These are phyloP conservation scores for Sporothrix sp. DNA, from an alignment of 2,329 filamentous ascomycete genomes.

Conservation along the genomic window DNA sequence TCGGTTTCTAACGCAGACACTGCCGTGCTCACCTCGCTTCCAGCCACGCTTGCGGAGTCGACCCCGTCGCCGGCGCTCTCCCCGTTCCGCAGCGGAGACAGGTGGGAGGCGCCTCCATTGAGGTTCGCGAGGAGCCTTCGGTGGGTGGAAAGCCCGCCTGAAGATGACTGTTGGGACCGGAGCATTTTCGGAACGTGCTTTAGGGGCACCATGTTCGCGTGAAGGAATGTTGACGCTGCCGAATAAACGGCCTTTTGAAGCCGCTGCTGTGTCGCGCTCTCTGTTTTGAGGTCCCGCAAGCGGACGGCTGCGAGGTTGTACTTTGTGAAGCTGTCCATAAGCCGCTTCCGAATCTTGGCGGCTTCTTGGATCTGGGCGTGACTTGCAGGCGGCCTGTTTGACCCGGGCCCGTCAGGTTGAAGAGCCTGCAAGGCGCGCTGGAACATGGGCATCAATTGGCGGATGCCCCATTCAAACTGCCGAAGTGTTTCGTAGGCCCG, in stretches of 20 bases:
- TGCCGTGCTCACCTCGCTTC: constrained; percentile 42
- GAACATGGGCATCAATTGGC: constrained; percentile 70
- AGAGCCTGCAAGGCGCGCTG: constrained; percentile 65
- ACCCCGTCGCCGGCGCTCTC: constrained; percentile 33
- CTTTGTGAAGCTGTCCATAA: constrained; percentile 82
- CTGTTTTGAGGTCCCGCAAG: constrained; percentile 66
- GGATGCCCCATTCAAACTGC: constrained; percentile 82
- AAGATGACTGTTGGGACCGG: constrained; percentile 30
- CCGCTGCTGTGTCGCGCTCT: constrained; percentile 60
- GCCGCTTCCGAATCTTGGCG: constrained; percentile 75
- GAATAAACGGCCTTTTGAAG: constrained; percentile 76
- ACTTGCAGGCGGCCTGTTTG: constrained; percentile 35
- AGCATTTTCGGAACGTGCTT: constrained; percentile 64
- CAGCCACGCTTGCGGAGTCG: constrained; percentile 40
- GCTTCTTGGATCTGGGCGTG: constrained; percentile 71
- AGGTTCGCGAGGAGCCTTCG: constrained; percentile 22
- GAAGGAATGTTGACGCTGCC: constrained; percentile 72
- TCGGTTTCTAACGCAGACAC: constrained; percentile 61
- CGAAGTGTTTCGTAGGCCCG: constrained; percentile 72
- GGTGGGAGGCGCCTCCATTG: constrained; percentile 16
- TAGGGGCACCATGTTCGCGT: constrained; percentile 82
- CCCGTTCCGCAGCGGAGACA: constrained; percentile 38
- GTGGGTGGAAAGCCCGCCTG: constrained; percentile 20
- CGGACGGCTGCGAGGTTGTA: constrained; percentile 75
- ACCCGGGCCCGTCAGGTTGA: constrained; percentile 38